These are phyloP conservation scores for Helminthosporium solani DNA, from an alignment of 2,329 filamentous ascomycete genomes.

Conservation along the genomic window DNA sequence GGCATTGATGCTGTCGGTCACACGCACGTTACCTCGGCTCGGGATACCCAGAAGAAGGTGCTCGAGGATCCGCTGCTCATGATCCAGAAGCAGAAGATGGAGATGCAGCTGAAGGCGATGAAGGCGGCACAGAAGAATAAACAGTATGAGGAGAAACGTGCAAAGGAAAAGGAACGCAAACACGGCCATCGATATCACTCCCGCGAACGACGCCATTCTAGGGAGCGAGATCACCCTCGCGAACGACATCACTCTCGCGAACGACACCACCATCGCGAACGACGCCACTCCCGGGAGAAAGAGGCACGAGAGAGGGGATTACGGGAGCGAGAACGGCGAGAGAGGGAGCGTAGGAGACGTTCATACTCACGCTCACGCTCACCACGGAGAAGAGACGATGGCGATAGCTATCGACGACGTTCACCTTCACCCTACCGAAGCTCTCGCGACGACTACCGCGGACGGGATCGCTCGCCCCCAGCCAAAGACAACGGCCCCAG, in stretches of 20 bases:
- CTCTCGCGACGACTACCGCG: neutral
- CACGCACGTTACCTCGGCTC: constrained; percentile 65
- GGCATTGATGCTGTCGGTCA: constrained; percentile 55
- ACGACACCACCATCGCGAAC: constrained; percentile 32
- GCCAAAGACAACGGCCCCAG: constrained; percentile 14
- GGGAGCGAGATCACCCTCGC: constrained; percentile 29
- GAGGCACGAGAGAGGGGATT: constrained; percentile 8
- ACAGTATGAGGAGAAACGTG: constrained; percentile 38
- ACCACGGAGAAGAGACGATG: constrained; percentile 17
- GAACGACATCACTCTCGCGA: constrained; percentile 40
- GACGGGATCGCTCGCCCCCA: constrained; percentile 7
- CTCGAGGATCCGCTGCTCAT: constrained; percentile 87
- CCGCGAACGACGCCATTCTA: constrained; percentile 30
- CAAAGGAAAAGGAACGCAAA: constrained; percentile 42
- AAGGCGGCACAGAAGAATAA: constrained; percentile 53
- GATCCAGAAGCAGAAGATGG: constrained; percentile 81
- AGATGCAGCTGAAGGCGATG: constrained; percentile 61
- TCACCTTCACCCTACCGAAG: neutral
- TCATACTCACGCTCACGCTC: constrained; percentile 18
- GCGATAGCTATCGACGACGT: constrained; percentile 7
- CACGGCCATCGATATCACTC: constrained; percentile 49
- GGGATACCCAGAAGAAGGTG: constrained; percentile 83
- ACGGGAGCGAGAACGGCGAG: constrained; percentile 5
- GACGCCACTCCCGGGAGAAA: constrained; percentile 27
- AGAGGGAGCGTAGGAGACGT: constrained; percentile 6